A percentile compares a stretch with the other conserved stretches of the same genome.
These are phyloP conservation scores for Leccinum huronense DNA, from an alignment of 1,284 basidiomycete genomes.

Conservation along the genomic window DNA sequence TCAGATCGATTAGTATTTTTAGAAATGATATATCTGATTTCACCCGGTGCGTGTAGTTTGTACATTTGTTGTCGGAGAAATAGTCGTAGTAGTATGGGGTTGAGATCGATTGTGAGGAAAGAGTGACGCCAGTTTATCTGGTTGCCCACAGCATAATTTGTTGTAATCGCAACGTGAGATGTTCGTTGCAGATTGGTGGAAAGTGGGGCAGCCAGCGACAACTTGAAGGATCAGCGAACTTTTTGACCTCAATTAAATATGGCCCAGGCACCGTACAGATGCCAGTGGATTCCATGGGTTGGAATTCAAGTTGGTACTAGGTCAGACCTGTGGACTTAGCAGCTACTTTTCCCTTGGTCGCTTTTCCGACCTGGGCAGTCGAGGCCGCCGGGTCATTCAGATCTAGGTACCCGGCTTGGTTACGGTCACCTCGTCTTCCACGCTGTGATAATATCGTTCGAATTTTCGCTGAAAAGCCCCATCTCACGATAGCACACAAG, in stretches of 20 bases:
- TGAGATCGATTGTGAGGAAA: constrained; percentile 93
- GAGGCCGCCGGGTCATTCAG: constrained; percentile 34
- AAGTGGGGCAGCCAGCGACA: constrained; percentile 94
- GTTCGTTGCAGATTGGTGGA: constrained; percentile 89
- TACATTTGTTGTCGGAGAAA: constrained; percentile 99
- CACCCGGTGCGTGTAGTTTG: constrained; percentile 81
- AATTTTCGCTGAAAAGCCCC: constrained; percentile 92
- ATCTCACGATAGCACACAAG: constrained; percentile 95
- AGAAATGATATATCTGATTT: constrained; percentile 92
- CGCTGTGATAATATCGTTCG: constrained; percentile 60
- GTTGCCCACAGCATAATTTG: constrained; percentile 72
- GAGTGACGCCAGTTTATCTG: constrained; percentile 97
- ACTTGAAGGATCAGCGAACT: constrained; percentile 94
- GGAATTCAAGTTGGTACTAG: constrained; percentile 80
- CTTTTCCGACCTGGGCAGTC: constrained; percentile 67
- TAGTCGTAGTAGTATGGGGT: constrained; percentile 98
- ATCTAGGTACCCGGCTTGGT: no score
- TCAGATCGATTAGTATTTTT: constrained; percentile 78
- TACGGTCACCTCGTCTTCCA: constrained; percentile 47
- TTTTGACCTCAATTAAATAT: constrained; percentile 89
- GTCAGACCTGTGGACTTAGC: constrained; percentile 93
- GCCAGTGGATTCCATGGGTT: constrained; percentile 95
- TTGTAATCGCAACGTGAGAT: constrained; percentile 51
- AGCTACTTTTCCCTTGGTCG: constrained; percentile 93
- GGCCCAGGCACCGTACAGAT: constrained; percentile 60